Percentiles rank a stretch among this genome's conserved stretches.
phyloP scores from a whole-genome alignment of 2,329 filamentous ascomycete genomes.

The Pseudopithomyces chartarum region DNA sequence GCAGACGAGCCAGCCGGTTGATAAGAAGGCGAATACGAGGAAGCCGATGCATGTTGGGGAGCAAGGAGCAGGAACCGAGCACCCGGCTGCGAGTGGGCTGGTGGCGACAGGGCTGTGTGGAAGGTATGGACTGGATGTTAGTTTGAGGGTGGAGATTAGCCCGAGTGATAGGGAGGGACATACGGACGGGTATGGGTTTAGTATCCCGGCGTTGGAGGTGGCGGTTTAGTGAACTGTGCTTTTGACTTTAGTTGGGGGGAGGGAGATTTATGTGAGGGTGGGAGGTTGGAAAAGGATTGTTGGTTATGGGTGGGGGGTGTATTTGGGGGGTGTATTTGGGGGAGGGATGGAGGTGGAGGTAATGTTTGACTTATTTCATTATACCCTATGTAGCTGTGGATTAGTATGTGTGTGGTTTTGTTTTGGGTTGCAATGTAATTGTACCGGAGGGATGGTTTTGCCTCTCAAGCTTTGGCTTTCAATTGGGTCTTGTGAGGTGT shows the following conservation, averaged over 20 bases:
- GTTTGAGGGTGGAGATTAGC: slow-evolving; percentile 55
- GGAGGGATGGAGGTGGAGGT: background rate
- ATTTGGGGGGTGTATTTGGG: too few relatives aligned
- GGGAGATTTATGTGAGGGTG: background rate
- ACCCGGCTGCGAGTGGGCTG: slow-evolving; percentile 68
- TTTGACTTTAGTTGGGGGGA: background rate
- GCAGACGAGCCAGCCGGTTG: slow-evolving; percentile 26
- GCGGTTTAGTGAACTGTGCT: background rate
- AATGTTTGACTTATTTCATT: background rate
- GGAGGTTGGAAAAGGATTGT: too few relatives aligned
- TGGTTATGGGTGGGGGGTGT: too few relatives aligned
- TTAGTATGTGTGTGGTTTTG: background rate
- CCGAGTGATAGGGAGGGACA: slow-evolving; percentile 49
- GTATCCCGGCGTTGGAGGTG: slow-evolving; percentile 50
- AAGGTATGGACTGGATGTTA: slow-evolving; percentile 52
- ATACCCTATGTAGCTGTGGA: too few relatives aligned
- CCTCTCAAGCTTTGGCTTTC: too few relatives aligned
- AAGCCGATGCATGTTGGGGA: slow-evolving; percentile 77
- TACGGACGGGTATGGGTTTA: slow-evolving; percentile 58
- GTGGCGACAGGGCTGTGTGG: slow-evolving; percentile 50
- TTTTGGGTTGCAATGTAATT: background rate
- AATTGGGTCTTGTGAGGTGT: background rate
- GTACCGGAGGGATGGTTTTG: background rate
- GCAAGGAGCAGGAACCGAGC: slow-evolving; percentile 74
- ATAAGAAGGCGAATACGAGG: slow-evolving; percentile 63